Percentiles rank a stretch among this genome's conserved stretches.
These are phyloP conservation scores for Solanum habrochaites DNA, from an alignment of 257 asterid species.

Conservation along the genomic window DNA sequence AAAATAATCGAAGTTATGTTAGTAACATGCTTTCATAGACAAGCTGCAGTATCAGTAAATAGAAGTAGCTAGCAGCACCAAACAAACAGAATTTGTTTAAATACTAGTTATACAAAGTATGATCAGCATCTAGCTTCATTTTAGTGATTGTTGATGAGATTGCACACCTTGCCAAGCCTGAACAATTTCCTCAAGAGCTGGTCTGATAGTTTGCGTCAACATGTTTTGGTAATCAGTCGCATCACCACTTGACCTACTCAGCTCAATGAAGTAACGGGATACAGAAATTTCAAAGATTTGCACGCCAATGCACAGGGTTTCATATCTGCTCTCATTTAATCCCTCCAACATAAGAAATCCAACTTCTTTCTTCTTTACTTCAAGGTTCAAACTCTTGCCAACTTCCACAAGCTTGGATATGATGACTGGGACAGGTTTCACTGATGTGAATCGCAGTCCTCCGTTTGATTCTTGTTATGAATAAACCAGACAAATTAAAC, in stretches of 20 bases:
- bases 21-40: not conserved
- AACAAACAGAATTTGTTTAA: not conserved
- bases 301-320: slow-evolving; percentile 25
- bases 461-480: slow-evolving; percentile 48
- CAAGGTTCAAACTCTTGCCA: slow-evolving; percentile 29
- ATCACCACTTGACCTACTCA: slow-evolving; percentile 49
- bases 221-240: slow-evolving; percentile 34
- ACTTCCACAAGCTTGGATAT: slow-evolving; percentile 42
- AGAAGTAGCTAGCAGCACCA: not conserved
- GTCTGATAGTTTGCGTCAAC: slow-evolving; percentile 18
- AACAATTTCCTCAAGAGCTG: slow-evolving; percentile 32
- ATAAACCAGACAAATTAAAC: slow-evolving; percentile 64
- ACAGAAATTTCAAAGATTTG: slow-evolving; percentile 40
- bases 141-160: not conserved
- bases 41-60: too few species aligned
- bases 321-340: slow-evolving; percentile 13
- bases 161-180: slow-evolving; percentile 48
- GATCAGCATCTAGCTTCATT: too few species aligned
- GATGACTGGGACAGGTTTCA: slow-evolving; percentile 24
- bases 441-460: slow-evolving; percentile 52
- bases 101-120: too few species aligned
- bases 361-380: slow-evolving; percentile 40
- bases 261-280: slow-evolving; percentile 52
- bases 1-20: not conserved
- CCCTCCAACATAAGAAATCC: slow-evolving; percentile 28